Percentiles rank a stretch among this genome's conserved stretches.
Evolutionary conservation across 2,329 filamentous ascomycete genomes (phyloP).

Genomic region (Nectriaceae sp.): DNA sequence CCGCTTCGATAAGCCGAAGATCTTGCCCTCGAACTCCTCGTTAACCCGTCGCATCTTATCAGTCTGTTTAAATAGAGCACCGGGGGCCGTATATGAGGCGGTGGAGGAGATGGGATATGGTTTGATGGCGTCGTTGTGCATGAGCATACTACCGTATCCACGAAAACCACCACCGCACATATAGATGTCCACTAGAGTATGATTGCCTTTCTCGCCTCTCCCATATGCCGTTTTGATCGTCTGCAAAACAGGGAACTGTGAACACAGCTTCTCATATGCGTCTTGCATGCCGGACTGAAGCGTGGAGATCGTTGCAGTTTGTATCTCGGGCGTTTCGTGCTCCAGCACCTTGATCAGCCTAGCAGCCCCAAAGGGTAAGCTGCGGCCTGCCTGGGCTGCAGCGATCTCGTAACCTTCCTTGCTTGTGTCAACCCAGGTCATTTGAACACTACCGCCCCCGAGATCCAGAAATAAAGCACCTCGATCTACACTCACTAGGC

Average conservation of each 20-base stretch:
- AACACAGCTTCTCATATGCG: slow-evolving; percentile 58
- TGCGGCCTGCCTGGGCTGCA: slow-evolving; percentile 57
- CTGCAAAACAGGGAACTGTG: slow-evolving; percentile 51
- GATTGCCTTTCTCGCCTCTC: slow-evolving; percentile 19
- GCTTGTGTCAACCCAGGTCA: slow-evolving; percentile 61
- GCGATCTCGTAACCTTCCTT: slow-evolving; percentile 48
- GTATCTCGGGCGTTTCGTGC: slow-evolving; percentile 39
- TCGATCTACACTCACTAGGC: slow-evolving; percentile 60
- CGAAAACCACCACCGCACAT: slow-evolving; percentile 89
- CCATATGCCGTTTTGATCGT: slow-evolving; percentile 38
- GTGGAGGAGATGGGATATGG: slow-evolving; percentile 85
- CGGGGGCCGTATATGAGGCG: slow-evolving; percentile 72
- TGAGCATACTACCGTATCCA: slow-evolving; percentile 87
- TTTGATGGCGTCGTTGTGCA: slow-evolving; percentile 71
- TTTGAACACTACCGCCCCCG: slow-evolving; percentile 71
- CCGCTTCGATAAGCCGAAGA: slow-evolving; percentile 79
- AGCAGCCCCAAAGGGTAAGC: slow-evolving; percentile 63
- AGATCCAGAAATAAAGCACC: slow-evolving; percentile 84
- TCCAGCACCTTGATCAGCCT: slow-evolving; percentile 54
- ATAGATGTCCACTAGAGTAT: slow-evolving; percentile 67
- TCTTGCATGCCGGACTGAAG: slow-evolving; percentile 59
- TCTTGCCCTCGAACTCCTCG: slow-evolving; percentile 52
- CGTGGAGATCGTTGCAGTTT: slow-evolving; percentile 50
- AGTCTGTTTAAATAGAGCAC: slow-evolving; percentile 59
- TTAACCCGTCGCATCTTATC: slow-evolving; percentile 54